phyloP scores from a whole-genome alignment of 805 yeast genomes.

The Saccharomycopsis babjevae region DNA sequence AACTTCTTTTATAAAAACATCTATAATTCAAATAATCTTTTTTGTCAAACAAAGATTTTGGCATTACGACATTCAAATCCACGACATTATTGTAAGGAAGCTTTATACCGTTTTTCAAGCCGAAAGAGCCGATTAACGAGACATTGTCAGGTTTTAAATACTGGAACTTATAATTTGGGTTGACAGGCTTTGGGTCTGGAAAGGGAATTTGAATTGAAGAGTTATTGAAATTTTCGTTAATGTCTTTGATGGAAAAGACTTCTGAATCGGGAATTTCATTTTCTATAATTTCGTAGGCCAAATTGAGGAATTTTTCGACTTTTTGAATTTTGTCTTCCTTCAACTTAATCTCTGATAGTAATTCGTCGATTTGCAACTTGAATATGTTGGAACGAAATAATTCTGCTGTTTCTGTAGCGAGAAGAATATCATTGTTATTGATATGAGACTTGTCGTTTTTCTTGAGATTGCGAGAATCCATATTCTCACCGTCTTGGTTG shows the following conservation, averaged over 20 bases:
- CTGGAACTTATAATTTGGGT: constrained; percentile 58
- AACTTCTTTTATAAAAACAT: constrained; percentile 82
- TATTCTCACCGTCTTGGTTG: constrained; percentile 14
- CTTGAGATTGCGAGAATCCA: background rate
- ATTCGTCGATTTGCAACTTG: constrained; percentile 89
- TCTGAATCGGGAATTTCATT: background rate
- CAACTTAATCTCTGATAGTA: constrained; percentile 67
- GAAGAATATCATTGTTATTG: constrained; percentile 67
- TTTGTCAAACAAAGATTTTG: constrained; percentile 58
- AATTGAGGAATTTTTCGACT: constrained; percentile 68
- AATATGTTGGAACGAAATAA: constrained; percentile 90
- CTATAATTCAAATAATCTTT: constrained; percentile 89
- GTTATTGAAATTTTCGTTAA: constrained; percentile 46
- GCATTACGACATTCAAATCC: constrained; percentile 81
- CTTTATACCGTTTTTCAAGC: constrained; percentile 70
- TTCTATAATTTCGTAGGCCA: constrained; percentile 40
- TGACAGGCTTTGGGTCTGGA: constrained; percentile 77
- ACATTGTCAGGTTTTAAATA: constrained; percentile 64
- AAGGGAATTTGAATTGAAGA: constrained; percentile 56
- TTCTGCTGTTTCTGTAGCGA: constrained; percentile 90
- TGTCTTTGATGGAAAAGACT: constrained; percentile 38
- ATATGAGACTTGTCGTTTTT: constrained; percentile 2
- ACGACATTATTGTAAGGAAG: constrained; percentile 52
- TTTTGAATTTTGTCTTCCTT: constrained; percentile 53
- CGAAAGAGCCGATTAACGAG: constrained; percentile 80